Conservation (phyloP, 1,284 basidiomycete genomes). For the Tausonia pullulans region DNA sequence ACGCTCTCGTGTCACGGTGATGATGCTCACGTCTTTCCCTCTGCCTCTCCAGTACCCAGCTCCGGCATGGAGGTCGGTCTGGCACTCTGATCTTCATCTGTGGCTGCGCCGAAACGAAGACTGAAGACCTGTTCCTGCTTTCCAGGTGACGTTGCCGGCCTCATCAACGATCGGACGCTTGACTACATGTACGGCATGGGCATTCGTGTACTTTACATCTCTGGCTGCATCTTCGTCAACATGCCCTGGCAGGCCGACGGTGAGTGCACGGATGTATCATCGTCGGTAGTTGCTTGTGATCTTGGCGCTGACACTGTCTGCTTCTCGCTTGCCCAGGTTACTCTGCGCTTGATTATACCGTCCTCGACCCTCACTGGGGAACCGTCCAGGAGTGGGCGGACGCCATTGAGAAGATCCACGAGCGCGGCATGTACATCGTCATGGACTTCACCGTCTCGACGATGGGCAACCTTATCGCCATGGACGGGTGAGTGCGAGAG, state of each 20-base stretch:
- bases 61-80: conserved; percentile 54
- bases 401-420: conserved; percentile 62
- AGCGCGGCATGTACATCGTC: conserved; percentile 77
- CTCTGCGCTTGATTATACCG: conserved; percentile 77
- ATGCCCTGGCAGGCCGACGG: conserved; percentile 90
- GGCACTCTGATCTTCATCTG: no score
- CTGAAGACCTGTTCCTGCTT: no score
- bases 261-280: no score
- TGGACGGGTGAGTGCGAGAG: not conserved
- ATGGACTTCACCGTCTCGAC: conserved; percentile 57
- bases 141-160: conserved; percentile 57
- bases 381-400: conserved; percentile 63
- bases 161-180: conserved; percentile 42
- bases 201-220: conserved; percentile 67
- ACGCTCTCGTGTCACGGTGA: not conserved
- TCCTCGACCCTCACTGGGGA: conserved; percentile 84
- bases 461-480: conserved; percentile 13
- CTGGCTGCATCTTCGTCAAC: conserved; percentile 74
- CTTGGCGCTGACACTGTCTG: not conserved
- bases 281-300: conserved; percentile 24
- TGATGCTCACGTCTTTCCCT: not conserved
- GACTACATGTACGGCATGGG: conserved; percentile 87
- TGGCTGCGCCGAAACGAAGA: no score
- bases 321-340: conserved; percentile 37
- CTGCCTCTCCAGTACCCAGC: conserved; percentile 44